Evolutionary conservation across 208 protist genomes (phyloP).

Genomic region (Acanthamoeba royreba): DNA sequence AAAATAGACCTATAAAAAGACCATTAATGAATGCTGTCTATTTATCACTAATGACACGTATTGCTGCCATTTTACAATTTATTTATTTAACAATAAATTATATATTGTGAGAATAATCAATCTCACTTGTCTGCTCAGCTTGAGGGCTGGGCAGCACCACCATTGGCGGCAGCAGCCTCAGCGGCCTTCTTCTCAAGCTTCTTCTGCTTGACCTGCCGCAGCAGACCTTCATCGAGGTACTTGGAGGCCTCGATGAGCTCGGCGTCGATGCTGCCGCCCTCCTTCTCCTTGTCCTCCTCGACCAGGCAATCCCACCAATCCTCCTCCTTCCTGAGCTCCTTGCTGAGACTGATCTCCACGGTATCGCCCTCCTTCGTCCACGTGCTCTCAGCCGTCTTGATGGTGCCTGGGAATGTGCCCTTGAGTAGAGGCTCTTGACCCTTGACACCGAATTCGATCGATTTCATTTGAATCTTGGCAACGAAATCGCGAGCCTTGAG

Average conservation of each 20-base stretch:
- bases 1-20: too few relatives aligned
- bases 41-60: too few relatives aligned
- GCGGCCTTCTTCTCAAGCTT: constrained; percentile 4
- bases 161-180: not conserved
- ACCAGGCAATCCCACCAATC: constrained; percentile 36
- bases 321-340: constrained; percentile 19
- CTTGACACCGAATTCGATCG: constrained; percentile 19
- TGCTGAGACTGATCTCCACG: constrained; percentile 21
- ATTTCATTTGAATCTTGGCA: not conserved
- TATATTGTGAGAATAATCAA: too few relatives aligned
- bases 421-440: not conserved
- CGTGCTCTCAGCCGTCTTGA: constrained; percentile 4
- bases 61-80: too few relatives aligned
- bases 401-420: not conserved
- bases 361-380: constrained; percentile 34
- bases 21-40: too few relatives aligned
- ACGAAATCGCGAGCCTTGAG: not conserved
- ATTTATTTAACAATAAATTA: too few relatives aligned
- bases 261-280: not conserved
- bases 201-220: not conserved
- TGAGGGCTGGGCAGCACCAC: too few relatives aligned
- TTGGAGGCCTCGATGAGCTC: constrained; percentile 31
- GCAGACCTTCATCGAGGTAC: constrained; percentile 35
- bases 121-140: too few relatives aligned
- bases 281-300: constrained; percentile 18